Percentiles rank a stretch among this genome's conserved stretches.
phyloP scores from a whole-genome alignment of 169 alveolate species.

The Neospora caninum region DNA sequence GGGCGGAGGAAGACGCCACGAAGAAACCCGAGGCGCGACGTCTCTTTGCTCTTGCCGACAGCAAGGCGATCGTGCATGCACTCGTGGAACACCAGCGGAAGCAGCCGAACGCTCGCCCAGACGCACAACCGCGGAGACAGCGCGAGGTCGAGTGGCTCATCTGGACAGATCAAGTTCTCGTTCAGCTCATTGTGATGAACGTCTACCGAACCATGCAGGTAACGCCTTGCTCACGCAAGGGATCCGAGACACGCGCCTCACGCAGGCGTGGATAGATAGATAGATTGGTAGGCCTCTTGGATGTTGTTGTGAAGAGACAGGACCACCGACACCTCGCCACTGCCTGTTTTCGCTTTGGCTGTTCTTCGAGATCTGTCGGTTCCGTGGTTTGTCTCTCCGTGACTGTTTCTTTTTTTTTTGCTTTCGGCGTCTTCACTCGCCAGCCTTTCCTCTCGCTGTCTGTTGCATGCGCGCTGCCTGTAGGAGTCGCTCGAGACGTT shows the following conservation, averaged over 20 bases:
- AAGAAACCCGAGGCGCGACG: neutral
- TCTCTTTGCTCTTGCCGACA: neutral
- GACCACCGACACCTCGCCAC: too few relatives aligned
- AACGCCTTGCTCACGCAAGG: too few relatives aligned
- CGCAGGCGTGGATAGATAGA: too few relatives aligned
- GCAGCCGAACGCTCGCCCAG: neutral
- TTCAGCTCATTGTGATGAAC: conserved; percentile 52
- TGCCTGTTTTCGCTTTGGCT: neutral
- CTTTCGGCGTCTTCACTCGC: neutral
- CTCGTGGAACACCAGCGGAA: neutral
- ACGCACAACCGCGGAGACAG: neutral
- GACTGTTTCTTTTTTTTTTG: neutral
- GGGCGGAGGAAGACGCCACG: neutral
- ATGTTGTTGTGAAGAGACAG: neutral
- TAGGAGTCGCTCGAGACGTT: conserved; percentile 55
- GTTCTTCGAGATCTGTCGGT: neutral
- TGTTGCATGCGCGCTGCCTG: neutral
- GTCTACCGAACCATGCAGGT: conserved; percentile 41
- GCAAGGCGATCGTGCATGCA: conserved; percentile 16
- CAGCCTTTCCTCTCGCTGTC: neutral
- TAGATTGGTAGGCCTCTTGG: too few relatives aligned
- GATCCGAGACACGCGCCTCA: too few relatives aligned
- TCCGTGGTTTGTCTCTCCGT: neutral
- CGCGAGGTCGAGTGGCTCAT: conserved; percentile 23
- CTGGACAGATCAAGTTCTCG: conserved; percentile 46